phyloP scores from a whole-genome alignment of 1,284 basidiomycete species.

The Tranzscheliella williamsii region DNA sequence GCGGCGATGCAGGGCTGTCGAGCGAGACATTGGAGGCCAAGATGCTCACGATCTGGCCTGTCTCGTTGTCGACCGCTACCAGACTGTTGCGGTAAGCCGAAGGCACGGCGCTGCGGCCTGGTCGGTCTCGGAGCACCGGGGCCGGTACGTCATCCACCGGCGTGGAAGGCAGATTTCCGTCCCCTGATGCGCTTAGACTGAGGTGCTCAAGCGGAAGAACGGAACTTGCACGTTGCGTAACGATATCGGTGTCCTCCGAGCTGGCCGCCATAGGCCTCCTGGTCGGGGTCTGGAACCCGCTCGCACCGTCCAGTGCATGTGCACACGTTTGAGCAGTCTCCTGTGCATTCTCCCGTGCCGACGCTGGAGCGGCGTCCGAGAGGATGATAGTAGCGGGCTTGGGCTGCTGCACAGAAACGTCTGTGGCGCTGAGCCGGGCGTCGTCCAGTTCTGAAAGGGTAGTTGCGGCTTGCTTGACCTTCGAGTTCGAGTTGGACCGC shows the following conservation, averaged over 20 bases:
- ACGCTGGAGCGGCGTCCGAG: neutral
- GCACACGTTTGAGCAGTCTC: neutral
- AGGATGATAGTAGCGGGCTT: no score
- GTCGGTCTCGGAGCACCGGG: constrained; percentile 1
- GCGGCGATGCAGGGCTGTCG: neutral
- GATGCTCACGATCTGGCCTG: constrained; percentile 42
- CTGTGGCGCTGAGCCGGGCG: no score
- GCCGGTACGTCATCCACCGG: constrained; percentile 7
- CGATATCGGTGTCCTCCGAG: neutral
- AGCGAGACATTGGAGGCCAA: constrained; percentile 38
- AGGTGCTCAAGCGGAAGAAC: no score
- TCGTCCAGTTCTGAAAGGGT: no score
- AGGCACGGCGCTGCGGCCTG: neutral
- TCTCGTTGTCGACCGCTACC: constrained; percentile 48
- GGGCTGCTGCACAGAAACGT: neutral
- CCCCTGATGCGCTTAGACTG: no score
- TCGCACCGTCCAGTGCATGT: neutral
- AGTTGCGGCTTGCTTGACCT: neutral
- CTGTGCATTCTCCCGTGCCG: neutral
- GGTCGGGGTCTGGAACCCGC: no score
- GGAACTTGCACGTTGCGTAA: no score
- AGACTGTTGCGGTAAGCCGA: constrained; percentile 40
- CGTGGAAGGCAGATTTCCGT: constrained; percentile 6
- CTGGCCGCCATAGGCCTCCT: neutral
- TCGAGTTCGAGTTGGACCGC: neutral